Evolutionary conservation across 2,329 filamentous ascomycete genomes (phyloP).

Genomic region (Cordyceps fumosorosea): DNA sequence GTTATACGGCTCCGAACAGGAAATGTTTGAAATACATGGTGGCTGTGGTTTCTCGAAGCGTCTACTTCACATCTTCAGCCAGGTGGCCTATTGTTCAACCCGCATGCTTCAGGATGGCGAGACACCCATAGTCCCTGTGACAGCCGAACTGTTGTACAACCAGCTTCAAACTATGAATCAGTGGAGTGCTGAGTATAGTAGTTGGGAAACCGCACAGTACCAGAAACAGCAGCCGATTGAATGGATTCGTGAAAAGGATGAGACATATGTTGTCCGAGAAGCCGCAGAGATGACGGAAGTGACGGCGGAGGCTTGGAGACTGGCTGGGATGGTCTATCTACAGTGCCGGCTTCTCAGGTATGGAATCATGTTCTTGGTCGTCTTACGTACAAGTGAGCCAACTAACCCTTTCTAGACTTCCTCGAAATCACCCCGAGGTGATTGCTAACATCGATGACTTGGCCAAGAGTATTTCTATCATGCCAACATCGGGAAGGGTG

Average conservation of each 20-base stretch:
- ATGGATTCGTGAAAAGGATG: constrained; percentile 23
- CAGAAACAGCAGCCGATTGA: constrained; percentile 19
- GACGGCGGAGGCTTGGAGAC: constrained; percentile 35
- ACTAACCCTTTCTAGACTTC: constrained; percentile 23
- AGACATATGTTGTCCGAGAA: constrained; percentile 21
- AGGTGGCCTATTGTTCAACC: constrained; percentile 32
- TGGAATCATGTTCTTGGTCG: neutral
- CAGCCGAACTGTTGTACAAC: constrained; percentile 21
- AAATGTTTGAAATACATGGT: constrained; percentile 33
- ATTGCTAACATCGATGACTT: constrained; percentile 26
- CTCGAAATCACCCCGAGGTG: constrained; percentile 31
- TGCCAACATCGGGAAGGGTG: constrained; percentile 34
- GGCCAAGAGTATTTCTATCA: constrained; percentile 31
- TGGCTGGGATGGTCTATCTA: constrained; percentile 32
- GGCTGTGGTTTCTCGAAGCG: constrained; percentile 36
- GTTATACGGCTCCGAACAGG: constrained; percentile 28
- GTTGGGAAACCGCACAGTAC: constrained; percentile 18
- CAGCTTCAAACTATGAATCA: constrained; percentile 28
- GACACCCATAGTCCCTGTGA: constrained; percentile 26
- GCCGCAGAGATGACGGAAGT: constrained; percentile 32
- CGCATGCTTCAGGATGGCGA: constrained; percentile 27
- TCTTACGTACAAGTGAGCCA: neutral
- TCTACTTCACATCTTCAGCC: constrained; percentile 30
- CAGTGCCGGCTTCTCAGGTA: constrained; percentile 34
- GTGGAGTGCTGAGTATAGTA: constrained; percentile 27